Evolutionary conservation across 2,329 filamentous ascomycete genomes (phyloP).

Genomic region (Paraphoma sp.): DNA sequence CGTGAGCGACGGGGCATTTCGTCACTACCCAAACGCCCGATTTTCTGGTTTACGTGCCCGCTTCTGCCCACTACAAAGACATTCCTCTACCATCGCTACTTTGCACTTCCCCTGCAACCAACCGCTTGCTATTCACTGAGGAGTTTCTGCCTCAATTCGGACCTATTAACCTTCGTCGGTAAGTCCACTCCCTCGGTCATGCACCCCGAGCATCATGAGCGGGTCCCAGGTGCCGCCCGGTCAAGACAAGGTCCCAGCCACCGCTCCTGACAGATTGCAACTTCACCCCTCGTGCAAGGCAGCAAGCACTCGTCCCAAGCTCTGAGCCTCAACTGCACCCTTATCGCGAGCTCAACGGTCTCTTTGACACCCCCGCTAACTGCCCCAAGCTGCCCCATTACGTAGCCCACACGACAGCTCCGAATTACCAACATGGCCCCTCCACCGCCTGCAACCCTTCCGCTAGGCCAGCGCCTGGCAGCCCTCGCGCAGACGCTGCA

Average conservation of each 20-base stretch:
- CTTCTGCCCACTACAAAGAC: slow-evolving; percentile 32
- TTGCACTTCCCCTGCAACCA: slow-evolving; percentile 3
- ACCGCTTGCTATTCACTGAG: not conserved
- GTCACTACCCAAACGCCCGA: slow-evolving; percentile 42
- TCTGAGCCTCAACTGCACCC: slow-evolving; percentile 12
- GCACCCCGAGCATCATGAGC: slow-evolving; percentile 35
- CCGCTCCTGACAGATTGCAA: slow-evolving; percentile 46
- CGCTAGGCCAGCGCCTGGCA: slow-evolving; percentile 76
- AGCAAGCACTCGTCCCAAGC: slow-evolving; percentile 19
- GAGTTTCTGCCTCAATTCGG: slow-evolving; percentile 6
- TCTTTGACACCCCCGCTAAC: slow-evolving; percentile 35
- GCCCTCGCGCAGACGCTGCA: slow-evolving; percentile 87
- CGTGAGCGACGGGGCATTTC: slow-evolving; percentile 37
- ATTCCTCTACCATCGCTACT: slow-evolving; percentile 5
- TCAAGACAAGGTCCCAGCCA: slow-evolving; percentile 31
- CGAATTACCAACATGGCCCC: slow-evolving; percentile 66
- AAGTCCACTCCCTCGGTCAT: slow-evolving; percentile 33
- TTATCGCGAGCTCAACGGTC: slow-evolving; percentile 17
- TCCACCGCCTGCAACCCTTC: slow-evolving; percentile 72
- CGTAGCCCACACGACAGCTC: slow-evolving; percentile 37
- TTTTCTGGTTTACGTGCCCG: slow-evolving; percentile 42
- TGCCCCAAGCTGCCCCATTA: slow-evolving; percentile 23
- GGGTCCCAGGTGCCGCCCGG: slow-evolving; percentile 33
- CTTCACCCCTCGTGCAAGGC: slow-evolving; percentile 22
- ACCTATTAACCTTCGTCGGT: slow-evolving; percentile 27